A percentile compares a stretch with the other conserved stretches of the same genome.
phyloP scores from a whole-genome alignment of 1,284 basidiomycete genomes.

The Sanghuangporus baumii region DNA sequence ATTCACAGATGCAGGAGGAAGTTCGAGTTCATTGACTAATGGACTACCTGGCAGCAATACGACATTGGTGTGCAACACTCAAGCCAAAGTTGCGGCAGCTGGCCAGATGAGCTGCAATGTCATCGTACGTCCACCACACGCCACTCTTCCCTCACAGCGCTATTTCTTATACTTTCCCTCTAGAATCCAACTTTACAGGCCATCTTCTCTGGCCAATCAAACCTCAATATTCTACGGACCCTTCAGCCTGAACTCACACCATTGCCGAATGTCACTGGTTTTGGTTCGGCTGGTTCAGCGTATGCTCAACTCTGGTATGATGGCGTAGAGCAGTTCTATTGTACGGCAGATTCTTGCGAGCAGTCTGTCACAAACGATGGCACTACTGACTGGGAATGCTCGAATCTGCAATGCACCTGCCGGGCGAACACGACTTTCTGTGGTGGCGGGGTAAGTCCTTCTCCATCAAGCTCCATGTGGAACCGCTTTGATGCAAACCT shows the following conservation, averaged over 20 bases:
- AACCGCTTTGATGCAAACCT: background rate
- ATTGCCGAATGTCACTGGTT: slow-evolving; percentile 55
- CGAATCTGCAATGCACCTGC: slow-evolving; percentile 71
- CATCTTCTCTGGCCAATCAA: slow-evolving; percentile 62
- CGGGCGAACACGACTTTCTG: slow-evolving; percentile 68
- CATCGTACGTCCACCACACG: slow-evolving; percentile 42
- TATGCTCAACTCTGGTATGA: slow-evolving; percentile 79
- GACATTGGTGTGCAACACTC: slow-evolving; percentile 59
- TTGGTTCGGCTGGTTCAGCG: slow-evolving; percentile 49
- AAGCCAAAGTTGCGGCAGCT: slow-evolving; percentile 56
- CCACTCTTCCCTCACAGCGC: slow-evolving; percentile 15
- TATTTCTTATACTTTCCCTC: slow-evolving; percentile 5
- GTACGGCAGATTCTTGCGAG: slow-evolving; percentile 61
- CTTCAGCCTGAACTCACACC: slow-evolving; percentile 65
- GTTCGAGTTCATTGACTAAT: slow-evolving; percentile 18
- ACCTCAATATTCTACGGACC: slow-evolving; percentile 73
- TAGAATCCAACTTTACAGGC: slow-evolving; percentile 77
- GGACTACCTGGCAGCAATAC: slow-evolving; percentile 35
- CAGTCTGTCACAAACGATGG: slow-evolving; percentile 43
- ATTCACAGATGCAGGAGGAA: slow-evolving; percentile 38
- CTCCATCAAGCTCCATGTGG: background rate
- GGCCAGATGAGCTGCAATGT: slow-evolving; percentile 74
- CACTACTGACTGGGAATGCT: slow-evolving; percentile 58
- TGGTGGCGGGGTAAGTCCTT: slow-evolving; percentile 35
- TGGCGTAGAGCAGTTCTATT: slow-evolving; percentile 84